Conservation (phyloP, 2,329 filamentous ascomycete species). For the Hymenoscyphus salicellus region DNA sequence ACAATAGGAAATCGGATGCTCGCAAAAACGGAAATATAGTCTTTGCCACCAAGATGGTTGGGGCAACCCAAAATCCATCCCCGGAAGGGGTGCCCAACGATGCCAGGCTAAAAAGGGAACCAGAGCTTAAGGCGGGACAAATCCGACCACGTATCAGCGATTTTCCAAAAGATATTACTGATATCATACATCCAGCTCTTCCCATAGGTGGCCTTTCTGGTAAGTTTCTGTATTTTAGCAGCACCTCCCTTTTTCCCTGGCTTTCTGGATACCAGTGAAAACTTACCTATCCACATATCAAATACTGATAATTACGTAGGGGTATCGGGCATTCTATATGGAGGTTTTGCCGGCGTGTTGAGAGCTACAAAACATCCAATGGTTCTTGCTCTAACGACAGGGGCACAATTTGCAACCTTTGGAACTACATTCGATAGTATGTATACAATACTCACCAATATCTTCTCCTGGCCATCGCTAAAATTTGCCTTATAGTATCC, state of each 20-base stretch:
- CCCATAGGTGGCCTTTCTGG: constrained; percentile 60
- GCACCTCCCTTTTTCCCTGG: not conserved
- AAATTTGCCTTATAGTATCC: constrained; percentile 42
- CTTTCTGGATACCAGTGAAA: too few species aligned
- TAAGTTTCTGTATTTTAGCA: constrained; percentile 35
- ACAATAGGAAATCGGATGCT: not conserved
- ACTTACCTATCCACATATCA: not conserved
- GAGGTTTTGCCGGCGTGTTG: constrained; percentile 69
- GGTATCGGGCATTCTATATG: constrained; percentile 58
- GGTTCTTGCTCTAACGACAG: constrained; percentile 68
- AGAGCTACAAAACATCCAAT: constrained; percentile 60
- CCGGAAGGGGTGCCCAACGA: not conserved
- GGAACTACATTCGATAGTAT: constrained; percentile 74
- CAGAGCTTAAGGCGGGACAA: not conserved
- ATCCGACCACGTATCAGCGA: not conserved
- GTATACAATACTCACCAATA: constrained; percentile 28
- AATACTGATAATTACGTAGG: constrained; percentile 43
- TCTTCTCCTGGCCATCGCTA: constrained; percentile 5
- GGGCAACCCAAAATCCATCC: not conserved
- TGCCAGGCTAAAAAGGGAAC: not conserved
- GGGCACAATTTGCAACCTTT: constrained; percentile 77
- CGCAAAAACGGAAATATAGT: not conserved
- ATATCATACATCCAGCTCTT: constrained; percentile 50
- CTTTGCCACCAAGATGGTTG: not conserved
- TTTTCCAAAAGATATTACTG: constrained; percentile 33